Evolutionary conservation across 805 yeast genomes (phyloP).

Genomic region (Sungouiozyma ichnusensis): DNA sequence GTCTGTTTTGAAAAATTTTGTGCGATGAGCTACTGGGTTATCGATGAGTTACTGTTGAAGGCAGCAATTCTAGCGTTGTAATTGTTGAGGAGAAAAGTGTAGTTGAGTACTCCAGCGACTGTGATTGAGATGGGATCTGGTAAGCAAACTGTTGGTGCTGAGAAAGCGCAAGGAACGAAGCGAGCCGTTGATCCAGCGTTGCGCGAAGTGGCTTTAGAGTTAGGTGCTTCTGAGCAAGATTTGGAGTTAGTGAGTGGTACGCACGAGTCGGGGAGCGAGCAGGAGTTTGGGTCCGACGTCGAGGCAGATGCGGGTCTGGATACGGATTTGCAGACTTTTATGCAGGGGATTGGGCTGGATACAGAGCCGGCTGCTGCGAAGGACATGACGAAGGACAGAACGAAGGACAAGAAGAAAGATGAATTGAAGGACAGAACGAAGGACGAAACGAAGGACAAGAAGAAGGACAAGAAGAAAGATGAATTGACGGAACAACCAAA

Average conservation of each 20-base stretch:
- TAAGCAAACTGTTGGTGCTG: conserved; percentile 8
- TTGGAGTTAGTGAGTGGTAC: conserved; percentile 49
- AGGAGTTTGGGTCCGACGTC: conserved; percentile 29
- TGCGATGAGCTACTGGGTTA: not conserved
- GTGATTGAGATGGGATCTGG: not conserved
- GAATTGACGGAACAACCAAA: conserved; percentile 16
- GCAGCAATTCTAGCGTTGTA: too few relatives aligned
- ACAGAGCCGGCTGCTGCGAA: conserved; percentile 26
- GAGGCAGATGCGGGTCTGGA: conserved; percentile 33
- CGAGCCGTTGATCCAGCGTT: conserved; percentile 25
- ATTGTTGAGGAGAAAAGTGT: too few relatives aligned
- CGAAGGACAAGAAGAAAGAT: conserved; percentile 17
- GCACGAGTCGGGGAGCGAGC: conserved; percentile 38
- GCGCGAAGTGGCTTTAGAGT: conserved; percentile 62
- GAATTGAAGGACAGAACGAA: conserved; percentile 18
- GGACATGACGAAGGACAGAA: conserved; percentile 20
- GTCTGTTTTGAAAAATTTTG: not conserved
- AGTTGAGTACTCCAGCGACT: too few relatives aligned
- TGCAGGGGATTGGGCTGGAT: conserved; percentile 58
- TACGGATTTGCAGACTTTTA: conserved; percentile 48
- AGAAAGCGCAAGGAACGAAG: conserved; percentile 4
- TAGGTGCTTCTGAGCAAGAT: conserved; percentile 86
- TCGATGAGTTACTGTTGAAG: not conserved
- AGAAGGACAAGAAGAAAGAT: conserved; percentile 17
- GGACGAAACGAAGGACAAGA: conserved; percentile 22